phyloP scores from a whole-genome alignment of 495 filamentous ascomycete genomes.

The Schizothecium vesticola region DNA sequence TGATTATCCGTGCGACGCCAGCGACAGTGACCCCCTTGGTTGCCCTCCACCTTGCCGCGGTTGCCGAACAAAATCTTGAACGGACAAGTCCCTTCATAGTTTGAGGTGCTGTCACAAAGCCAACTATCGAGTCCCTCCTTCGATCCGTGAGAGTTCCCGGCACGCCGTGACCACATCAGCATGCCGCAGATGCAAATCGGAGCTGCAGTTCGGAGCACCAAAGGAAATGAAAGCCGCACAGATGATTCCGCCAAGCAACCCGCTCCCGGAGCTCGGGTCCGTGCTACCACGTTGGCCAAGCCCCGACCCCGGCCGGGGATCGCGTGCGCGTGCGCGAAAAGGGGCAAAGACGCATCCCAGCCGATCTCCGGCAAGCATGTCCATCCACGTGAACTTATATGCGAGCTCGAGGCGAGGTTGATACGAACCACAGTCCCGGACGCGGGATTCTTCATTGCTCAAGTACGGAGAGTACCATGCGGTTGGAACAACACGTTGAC shows the following conservation, averaged over 20 bases:
- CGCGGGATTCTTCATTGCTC: no score
- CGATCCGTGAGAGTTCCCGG: no score
- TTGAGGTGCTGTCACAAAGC: background rate
- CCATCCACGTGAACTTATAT: background rate
- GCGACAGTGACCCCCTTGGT: background rate
- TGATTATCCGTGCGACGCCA: background rate
- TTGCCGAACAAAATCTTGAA: background rate
- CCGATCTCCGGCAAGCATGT: background rate
- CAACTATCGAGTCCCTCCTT: background rate
- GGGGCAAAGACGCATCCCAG: background rate
- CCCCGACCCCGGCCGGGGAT: background rate
- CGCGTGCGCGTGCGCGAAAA: background rate
- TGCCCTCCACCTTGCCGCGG: background rate
- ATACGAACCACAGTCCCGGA: background rate
- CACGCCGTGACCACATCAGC: background rate
- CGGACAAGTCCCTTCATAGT: background rate
- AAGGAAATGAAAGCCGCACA: background rate
- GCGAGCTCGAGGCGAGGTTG: background rate
- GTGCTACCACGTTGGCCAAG: background rate
- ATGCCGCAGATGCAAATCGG: background rate
- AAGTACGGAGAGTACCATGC: no score
- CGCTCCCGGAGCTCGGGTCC: background rate
- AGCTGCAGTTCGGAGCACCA: background rate
- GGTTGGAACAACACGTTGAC: no score
- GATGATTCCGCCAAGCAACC: background rate